Evolutionary conservation across 106 monocot species (phyloP).

Genomic region (Acorus gramineus): DNA sequence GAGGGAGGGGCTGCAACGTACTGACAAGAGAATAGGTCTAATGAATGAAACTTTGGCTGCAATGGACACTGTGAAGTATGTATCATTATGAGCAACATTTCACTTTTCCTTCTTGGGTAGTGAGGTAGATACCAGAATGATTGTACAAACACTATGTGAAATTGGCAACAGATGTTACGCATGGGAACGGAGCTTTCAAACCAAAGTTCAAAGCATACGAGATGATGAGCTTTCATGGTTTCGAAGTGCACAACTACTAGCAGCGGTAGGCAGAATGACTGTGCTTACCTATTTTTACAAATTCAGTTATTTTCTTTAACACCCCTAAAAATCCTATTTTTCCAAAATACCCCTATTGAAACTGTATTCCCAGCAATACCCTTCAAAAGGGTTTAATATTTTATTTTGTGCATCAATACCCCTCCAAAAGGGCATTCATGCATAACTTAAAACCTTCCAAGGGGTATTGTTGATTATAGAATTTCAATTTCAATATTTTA

Average conservation of each 20-base stretch:
- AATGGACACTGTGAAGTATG: slow-evolving; percentile 98
- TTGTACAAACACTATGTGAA: too few species aligned
- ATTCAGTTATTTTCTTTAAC: too few species aligned
- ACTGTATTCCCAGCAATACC: too few species aligned
- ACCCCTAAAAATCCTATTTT: too few species aligned
- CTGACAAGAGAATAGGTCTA: slow-evolving; percentile 91
- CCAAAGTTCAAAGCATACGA: slow-evolving; percentile 76
- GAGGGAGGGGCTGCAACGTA: slow-evolving; percentile 81
- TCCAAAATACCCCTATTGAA: too few species aligned
- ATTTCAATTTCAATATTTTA: too few species aligned
- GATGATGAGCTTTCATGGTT: slow-evolving; percentile 97
- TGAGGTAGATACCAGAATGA: too few species aligned
- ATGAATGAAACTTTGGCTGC: slow-evolving; percentile 99
- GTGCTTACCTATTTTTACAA: not conserved
- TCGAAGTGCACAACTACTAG: slow-evolving; percentile 63
- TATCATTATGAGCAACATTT: not conserved
- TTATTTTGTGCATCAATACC: too few species aligned
- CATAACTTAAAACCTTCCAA: too few species aligned
- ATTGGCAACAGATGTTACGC: slow-evolving; percentile 73
- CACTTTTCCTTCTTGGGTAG: not conserved
- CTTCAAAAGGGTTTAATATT: too few species aligned
- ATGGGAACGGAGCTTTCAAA: slow-evolving; percentile 96
- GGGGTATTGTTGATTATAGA: too few species aligned
- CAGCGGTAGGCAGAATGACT: slow-evolving; percentile 44
- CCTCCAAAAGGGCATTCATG: too few species aligned